Percentiles rank a stretch among this genome's conserved stretches.
These are phyloP conservation scores for Neophaeococcomyces aloes DNA, from an alignment of 2,329 filamentous ascomycete species.

Conservation along the genomic window DNA sequence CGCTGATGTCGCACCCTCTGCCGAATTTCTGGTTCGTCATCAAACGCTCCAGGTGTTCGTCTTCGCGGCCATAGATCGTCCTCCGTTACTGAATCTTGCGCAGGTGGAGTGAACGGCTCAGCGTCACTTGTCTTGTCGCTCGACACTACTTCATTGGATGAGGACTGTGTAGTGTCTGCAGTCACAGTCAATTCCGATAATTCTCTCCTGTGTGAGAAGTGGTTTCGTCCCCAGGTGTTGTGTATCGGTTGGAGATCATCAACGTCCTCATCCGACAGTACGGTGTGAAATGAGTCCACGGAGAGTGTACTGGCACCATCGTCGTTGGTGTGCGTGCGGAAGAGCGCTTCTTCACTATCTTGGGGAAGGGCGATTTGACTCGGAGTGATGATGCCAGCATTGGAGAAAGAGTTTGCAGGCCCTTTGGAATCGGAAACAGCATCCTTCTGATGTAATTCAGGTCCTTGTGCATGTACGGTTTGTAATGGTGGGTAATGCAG, in stretches of 20 bases:
- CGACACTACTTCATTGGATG: background rate
- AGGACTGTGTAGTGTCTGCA: constrained; percentile 15
- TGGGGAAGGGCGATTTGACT: background rate
- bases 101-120: background rate
- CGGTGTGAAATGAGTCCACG: constrained; percentile 36
- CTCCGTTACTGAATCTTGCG: background rate
- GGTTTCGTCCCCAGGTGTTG: constrained; percentile 7
- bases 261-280: constrained; percentile 1
- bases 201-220: constrained; percentile 23
- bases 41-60: constrained; percentile 1
- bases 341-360: background rate
- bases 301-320: constrained; percentile 4
- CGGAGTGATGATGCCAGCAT: background rate
- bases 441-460: too few species aligned
- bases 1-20: constrained; percentile 14
- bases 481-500: too few species aligned
- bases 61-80: background rate
- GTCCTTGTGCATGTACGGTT: too few species aligned
- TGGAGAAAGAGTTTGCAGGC: too few species aligned
- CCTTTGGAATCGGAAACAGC: too few species aligned
- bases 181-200: constrained; percentile 24
- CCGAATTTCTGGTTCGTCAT: constrained; percentile 10
- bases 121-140: background rate
- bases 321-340: background rate
- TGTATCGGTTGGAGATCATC: too few species aligned